Evolutionary conservation across 2,329 filamentous ascomycete genomes (phyloP).

Genomic region (Pseudocercospora macadamiae): DNA sequence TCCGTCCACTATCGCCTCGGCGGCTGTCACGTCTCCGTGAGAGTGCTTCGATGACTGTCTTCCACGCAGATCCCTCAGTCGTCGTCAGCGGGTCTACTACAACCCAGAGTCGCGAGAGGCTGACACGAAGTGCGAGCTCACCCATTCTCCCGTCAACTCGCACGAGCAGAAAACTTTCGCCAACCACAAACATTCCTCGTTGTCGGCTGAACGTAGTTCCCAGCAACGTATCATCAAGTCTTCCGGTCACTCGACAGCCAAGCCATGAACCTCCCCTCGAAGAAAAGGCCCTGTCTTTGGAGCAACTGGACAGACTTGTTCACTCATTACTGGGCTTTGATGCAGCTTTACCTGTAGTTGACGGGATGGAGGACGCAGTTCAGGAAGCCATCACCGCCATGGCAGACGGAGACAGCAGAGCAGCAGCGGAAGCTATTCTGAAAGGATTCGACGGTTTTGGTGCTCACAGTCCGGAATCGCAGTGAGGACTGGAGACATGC

Average conservation of each 20-base stretch:
- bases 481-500: no score
- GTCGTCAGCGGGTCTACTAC: not conserved
- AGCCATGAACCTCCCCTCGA: no score
- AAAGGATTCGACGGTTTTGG: not conserved
- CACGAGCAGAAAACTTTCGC: not conserved
- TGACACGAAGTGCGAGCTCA: not conserved
- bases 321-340: not conserved
- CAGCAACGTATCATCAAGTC: not conserved
- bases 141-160: not conserved
- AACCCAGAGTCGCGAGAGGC: not conserved
- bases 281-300: not conserved
- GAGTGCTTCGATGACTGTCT: not conserved
- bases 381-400: not conserved
- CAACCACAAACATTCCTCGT: not conserved
- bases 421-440: not conserved
- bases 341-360: not conserved
- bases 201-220: not conserved
- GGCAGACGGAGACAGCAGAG: not conserved
- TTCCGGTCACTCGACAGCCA: no score
- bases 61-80: not conserved
- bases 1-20: not conserved
- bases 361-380: not conserved
- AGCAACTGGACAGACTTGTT: not conserved
- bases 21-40: not conserved
- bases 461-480: no score